Evolutionary conservation across 305 asterid genomes (phyloP).

Genomic region (Fraxinus sp.): DNA sequence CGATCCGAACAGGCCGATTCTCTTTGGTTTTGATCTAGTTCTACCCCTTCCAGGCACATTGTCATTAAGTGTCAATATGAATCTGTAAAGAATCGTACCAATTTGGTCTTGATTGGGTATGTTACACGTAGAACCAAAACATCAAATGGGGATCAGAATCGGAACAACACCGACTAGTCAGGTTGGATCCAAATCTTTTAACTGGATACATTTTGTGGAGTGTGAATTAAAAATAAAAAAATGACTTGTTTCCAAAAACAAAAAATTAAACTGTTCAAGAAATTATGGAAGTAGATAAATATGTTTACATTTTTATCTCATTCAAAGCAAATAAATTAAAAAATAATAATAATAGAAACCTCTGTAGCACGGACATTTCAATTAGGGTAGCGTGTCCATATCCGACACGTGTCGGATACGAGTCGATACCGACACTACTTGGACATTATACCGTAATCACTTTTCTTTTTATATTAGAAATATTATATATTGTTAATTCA

Average conservation of each 20-base stretch:
- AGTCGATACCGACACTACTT: too few relatives aligned
- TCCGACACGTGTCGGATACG: too few relatives aligned
- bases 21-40: background rate
- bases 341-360: background rate
- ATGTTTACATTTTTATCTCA: background rate
- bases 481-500: too few relatives aligned
- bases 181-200: background rate
- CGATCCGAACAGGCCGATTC: background rate
- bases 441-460: too few relatives aligned
- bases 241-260: background rate
- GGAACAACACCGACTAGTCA: background rate
- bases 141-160: background rate
- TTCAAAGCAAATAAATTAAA: background rate
- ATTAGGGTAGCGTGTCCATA: too few relatives aligned
- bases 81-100: background rate
- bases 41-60: background rate
- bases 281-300: background rate
- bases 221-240: background rate
- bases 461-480: too few relatives aligned
- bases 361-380: too few relatives aligned
- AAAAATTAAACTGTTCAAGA: background rate
- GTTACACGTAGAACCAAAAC: background rate
- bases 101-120: background rate
- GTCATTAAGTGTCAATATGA: background rate
- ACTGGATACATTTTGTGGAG: background rate